Base-by-base conservation (phyloP, 2,329 filamentous ascomycete species). In the Aspergillus sp. region DNA sequence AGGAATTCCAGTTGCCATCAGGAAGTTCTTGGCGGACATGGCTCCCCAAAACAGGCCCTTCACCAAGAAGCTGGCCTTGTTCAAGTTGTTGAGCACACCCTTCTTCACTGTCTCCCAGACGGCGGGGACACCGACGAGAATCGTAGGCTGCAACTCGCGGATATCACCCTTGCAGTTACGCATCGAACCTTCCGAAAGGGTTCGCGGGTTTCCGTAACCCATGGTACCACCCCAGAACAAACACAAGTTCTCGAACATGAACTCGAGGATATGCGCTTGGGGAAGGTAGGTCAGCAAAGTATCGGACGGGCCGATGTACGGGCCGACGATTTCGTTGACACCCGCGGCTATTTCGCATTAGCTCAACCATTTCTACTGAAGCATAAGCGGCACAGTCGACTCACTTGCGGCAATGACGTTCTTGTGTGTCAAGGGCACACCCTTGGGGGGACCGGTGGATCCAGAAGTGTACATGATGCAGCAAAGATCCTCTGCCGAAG, bases 41-140 rank as follows among this genome's bases (percentile, higher is more conserved):
- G 79, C 81, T 40, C 76, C 79, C 81, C 81, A 85, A 76, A 98
- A 98, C 49, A 97, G 70, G 57, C 84, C 83, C 68, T 77, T 83
- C 46, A 85, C 77, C 34, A 97, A 45, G n/a, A 77, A 67, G 58
- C 83, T 83, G 49, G 85, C 79, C 45, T 78, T 73, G 61, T 87
- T 85, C 47, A 97, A 83, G 68, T 90, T 89, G 57, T 74, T 71
- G 51, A 91, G 74, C 58, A 98, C 87, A 43, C 93, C 93, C 76
- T 98, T 98, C 75, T 90, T 91, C 59, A 98, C 86, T 1, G 88
- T 90, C 71, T 98, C 93, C 90, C 91, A 98, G 29, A 98, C 86
- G 46, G 94, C 90, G 2, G 93, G 93, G 3, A 98, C 93, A 65
- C 93, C 93, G 33, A 96, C 86, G 64, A 98, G 79, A 62, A 96